Evolutionary conservation across 805 yeast genomes (phyloP).

Genomic region (Saccharomyces paradoxus): DNA sequence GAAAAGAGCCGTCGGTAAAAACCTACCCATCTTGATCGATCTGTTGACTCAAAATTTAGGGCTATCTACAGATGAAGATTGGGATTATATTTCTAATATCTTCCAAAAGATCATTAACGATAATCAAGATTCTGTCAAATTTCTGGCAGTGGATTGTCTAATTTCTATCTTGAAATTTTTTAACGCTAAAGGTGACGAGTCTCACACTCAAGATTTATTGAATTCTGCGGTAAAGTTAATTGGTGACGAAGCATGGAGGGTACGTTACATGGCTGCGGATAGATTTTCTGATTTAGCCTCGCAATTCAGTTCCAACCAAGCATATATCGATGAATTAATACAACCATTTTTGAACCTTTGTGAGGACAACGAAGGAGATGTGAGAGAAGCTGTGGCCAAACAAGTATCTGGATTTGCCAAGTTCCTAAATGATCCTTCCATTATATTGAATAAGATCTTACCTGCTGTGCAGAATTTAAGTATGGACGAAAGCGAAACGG

Average conservation of each 20-base stretch:
- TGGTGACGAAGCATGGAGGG: conserved; percentile 94
- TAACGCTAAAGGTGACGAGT: conserved; percentile 46
- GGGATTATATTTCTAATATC: conserved; percentile 76
- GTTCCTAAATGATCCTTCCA: conserved; percentile 37
- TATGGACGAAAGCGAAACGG: conserved; percentile 86
- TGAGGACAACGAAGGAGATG: conserved; percentile 94
- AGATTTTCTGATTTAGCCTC: conserved; percentile 67
- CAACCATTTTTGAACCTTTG: conserved; percentile 65
- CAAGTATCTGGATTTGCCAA: conserved; percentile 73
- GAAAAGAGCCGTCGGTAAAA: conserved; percentile 84
- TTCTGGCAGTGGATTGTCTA: conserved; percentile 79
- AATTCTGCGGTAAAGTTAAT: conserved; percentile 62
- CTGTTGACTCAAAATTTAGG: conserved; percentile 43
- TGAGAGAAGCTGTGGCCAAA: conserved; percentile 86
- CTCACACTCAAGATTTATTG: conserved; percentile 57
- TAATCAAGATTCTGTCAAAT: conserved; percentile 90
- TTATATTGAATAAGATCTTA: conserved; percentile 60
- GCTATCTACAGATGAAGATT: conserved; percentile 47
- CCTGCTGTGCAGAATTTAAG: conserved; percentile 80
- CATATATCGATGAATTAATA: conserved; percentile 42
- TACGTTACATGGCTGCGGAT: conserved; percentile 96
- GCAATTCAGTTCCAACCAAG: conserved; percentile 50
- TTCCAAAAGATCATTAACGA: conserved; percentile 71
- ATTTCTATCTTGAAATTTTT: conserved; percentile 71
- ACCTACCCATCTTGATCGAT: conserved; percentile 68